Conservation (phyloP, 83 land plant genomes). For the Diphasiastrum complanatum region DNA sequence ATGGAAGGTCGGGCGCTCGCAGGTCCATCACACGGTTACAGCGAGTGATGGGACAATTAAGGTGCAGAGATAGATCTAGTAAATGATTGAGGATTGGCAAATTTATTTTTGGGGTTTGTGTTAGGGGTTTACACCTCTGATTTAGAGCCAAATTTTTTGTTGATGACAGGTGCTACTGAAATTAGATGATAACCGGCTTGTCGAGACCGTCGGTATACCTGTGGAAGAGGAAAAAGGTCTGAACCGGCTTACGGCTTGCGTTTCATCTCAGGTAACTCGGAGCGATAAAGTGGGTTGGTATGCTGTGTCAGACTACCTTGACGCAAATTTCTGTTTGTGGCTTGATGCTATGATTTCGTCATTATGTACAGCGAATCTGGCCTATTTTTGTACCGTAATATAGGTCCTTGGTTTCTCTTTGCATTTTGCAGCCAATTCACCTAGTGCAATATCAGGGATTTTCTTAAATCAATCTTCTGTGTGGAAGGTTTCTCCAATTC, state of each 20-base stretch:
- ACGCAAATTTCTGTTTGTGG: no score
- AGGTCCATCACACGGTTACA: slow-evolving; percentile 26
- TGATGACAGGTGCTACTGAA: slow-evolving; percentile 57
- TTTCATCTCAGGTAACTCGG: slow-evolving; percentile 89
- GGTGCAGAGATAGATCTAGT: slow-evolving; percentile 9
- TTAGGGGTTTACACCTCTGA: background rate
- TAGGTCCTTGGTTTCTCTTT: no score
- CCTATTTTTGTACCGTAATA: no score
- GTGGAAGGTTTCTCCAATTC: no score
- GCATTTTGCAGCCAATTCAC: no score
- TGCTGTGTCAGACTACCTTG: no score
- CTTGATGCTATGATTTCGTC: background rate
- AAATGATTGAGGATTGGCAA: background rate
- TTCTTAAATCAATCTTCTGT: no score
- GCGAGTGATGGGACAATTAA: slow-evolving; percentile 37
- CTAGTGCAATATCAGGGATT: no score
- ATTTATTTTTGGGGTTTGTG: background rate
- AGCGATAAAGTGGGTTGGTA: no score
- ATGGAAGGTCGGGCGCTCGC: slow-evolving; percentile 37
- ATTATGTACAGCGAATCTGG: background rate
- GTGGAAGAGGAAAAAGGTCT: slow-evolving; percentile 60
- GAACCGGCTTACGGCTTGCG: slow-evolving; percentile 80
- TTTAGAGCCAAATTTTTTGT: background rate
- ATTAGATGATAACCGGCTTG: slow-evolving; percentile 69
- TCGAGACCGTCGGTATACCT: slow-evolving; percentile 97